phyloP scores from a whole-genome alignment of 768 basidiomycete species.

The Mycena leptocephala region DNA sequence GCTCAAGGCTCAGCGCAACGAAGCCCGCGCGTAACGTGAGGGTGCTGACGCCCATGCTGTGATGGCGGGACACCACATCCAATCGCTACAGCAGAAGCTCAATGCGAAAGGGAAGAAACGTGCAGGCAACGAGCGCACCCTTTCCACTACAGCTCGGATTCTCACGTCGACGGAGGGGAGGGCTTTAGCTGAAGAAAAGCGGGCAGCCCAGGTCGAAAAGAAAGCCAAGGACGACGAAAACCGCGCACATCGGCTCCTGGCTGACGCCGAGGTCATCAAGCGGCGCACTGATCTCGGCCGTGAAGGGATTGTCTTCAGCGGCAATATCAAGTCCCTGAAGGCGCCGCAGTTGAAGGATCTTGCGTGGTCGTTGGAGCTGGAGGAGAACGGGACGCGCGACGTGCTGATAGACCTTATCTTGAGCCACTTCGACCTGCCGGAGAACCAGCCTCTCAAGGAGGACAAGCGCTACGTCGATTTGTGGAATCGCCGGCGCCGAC shows the following conservation, averaged over 20 bases:
- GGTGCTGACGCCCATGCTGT: neutral
- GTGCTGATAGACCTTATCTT: neutral
- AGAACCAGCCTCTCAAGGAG: neutral
- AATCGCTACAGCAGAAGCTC: neutral
- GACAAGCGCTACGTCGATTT: neutral
- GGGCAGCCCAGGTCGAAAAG: neutral
- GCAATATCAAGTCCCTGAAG: neutral
- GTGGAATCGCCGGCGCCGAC: neutral
- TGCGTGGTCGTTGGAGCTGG: constrained; percentile 1
- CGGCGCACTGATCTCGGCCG: neutral
- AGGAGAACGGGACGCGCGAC: neutral
- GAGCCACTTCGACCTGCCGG: neutral
- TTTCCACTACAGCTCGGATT: neutral
- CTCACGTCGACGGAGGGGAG: neutral
- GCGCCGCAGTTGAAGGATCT: neutral
- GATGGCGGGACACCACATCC: neutral
- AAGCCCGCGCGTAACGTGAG: neutral
- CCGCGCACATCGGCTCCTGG: neutral
- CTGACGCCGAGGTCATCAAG: neutral
- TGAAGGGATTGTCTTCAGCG: neutral
- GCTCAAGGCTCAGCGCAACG: neutral
- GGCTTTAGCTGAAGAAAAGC: neutral
- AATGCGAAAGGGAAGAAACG: neutral
- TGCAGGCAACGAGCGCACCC: neutral
- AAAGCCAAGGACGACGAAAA: constrained; percentile 4